A percentile compares a stretch with the other conserved stretches of the same genome.
Conservation (phyloP, 176 grass and related monocot genomes). For the Coix lacrymajobi region DNA sequence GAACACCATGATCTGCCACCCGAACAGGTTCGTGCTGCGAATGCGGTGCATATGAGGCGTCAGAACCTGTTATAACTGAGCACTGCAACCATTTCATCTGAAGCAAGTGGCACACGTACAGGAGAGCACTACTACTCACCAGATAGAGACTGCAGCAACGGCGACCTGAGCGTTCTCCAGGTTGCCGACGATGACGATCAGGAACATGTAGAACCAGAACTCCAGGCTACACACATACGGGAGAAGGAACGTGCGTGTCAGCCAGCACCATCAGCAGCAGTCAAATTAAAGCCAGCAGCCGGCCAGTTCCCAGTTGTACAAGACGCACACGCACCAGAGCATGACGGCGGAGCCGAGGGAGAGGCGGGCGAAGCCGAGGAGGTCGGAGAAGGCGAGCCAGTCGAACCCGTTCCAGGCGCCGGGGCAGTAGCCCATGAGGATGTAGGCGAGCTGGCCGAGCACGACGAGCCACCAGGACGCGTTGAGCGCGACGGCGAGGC, state of each 20-base stretch:
- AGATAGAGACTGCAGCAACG: conserved; percentile 81
- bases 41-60: too few relatives aligned
- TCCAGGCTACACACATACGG: conserved; percentile 40
- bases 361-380: conserved; percentile 60
- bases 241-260: too few relatives aligned
- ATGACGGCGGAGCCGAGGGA: conserved; percentile 82
- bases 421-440: conserved; percentile 49
- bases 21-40: conserved; percentile 65
- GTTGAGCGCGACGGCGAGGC: conserved; percentile 68
- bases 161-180: conserved; percentile 67
- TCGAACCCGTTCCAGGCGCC: conserved; percentile 74
- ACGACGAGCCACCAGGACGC: conserved; percentile 76
- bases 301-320: neutral
- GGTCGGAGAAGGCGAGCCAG: conserved; percentile 49
- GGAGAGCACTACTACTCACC: conserved; percentile 22
- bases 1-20: conserved; percentile 95
- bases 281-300: too few relatives aligned
- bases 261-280: too few relatives aligned
- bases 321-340: conserved; percentile 42
- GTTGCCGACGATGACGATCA: conserved; percentile 78
- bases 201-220: conserved; percentile 85
- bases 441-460: conserved; percentile 44
- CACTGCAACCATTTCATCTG: neutral
- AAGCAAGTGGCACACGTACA: too few relatives aligned
- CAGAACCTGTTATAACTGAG: neutral